Base-by-base conservation (phyloP, 345 rosid species). In the Pugionium dolabratum region DNA sequence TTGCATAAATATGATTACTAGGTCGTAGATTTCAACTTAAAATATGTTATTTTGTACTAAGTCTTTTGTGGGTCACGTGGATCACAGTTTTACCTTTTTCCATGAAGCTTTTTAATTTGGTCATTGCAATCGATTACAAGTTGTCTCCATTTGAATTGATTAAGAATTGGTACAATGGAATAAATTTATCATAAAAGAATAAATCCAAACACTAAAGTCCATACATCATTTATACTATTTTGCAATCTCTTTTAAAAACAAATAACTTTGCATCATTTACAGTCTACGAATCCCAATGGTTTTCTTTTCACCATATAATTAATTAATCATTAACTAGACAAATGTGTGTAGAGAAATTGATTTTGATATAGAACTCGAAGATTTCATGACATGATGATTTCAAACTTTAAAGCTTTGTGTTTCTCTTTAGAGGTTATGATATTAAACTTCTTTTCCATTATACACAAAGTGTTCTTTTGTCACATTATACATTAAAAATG, bases 141-240 rank as follows among this genome's bases (percentile, higher is more conserved):
- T 65, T 72, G 76, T 58, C 71, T 30, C 43, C 54, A 10, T 58
- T 58, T 65, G 60, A 43, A 50, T 43, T 34, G 35, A 58, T 65
- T 65, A 50, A 44, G 51, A 54, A 35, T 37, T 43, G 53, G 76
- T 72, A 64, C 71, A 65, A 35, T 9, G 39, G 59, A 71, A 50
- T 64, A 40, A 40, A 48, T 56, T 48, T 56, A 56, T 48, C 33
- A 28, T 30, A 51, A 61, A 73, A 5, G 77, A 73, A 73, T 73
- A 73, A 67, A 8, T 73, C 72, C 77, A 73, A 73, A 73, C 68
- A 1, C 77, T 60, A 73, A 52, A 37, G 72, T 73, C 77, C 77
- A 73, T 32, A 53, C 11, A 39, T 31, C 46, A 53, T 59, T 6
- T 45, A 59, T 51, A 59, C 5, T 37, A 37, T 37, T 37, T 37